Conservation (phyloP, 495 filamentous ascomycete genomes). For the Amniculicola lignicola region DNA sequence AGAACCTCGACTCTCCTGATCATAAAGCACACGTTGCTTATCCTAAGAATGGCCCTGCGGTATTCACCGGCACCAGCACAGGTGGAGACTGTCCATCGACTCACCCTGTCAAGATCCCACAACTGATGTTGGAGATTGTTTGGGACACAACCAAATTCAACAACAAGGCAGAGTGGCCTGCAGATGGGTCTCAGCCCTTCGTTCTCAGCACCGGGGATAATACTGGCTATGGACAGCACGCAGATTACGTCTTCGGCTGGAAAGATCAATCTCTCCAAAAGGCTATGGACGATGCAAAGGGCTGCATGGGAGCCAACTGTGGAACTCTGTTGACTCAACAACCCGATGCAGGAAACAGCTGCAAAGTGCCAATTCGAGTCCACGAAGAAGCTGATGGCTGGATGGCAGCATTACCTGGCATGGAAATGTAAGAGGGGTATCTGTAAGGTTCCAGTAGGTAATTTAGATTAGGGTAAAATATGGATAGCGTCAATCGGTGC, state of each 20-base stretch:
- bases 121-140: constrained; percentile 50
- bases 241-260: constrained; percentile 28
- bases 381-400: constrained; percentile 19
- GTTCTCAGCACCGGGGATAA: constrained; percentile 49
- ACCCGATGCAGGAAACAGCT: constrained; percentile 6
- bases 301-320: constrained; percentile 23
- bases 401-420: constrained; percentile 8
- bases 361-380: constrained; percentile 15
- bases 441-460: neutral
- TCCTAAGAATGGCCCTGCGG: constrained; percentile 37
- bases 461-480: no score
- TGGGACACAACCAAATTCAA: constrained; percentile 49
- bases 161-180: constrained; percentile 40
- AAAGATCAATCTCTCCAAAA: constrained; percentile 21
- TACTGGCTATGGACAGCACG: constrained; percentile 45
- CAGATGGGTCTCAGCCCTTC: constrained; percentile 45
- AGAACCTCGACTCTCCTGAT: constrained; percentile 51
- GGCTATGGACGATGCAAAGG: constrained; percentile 28
- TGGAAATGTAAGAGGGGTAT: neutral
- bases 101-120: constrained; percentile 48
- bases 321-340: constrained; percentile 13
- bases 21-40: constrained; percentile 49
- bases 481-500: no score
- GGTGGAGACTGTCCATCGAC: constrained; percentile 46
- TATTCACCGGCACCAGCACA: constrained; percentile 2